Conservation (phyloP, 2,329 filamentous ascomycete species). For the Ophiostoma ulmi region DNA sequence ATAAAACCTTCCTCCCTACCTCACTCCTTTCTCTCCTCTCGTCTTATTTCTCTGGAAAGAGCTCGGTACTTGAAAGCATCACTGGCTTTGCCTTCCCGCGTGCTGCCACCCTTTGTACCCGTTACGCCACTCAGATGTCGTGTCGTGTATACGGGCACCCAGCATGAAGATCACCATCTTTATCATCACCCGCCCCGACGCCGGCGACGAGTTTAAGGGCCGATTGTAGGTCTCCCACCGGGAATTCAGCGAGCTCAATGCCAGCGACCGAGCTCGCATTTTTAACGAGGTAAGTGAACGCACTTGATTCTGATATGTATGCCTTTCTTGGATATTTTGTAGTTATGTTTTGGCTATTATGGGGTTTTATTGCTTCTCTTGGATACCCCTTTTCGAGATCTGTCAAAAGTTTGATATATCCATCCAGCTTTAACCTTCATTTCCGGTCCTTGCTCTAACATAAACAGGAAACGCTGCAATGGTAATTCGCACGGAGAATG, state of each 20-base stretch:
- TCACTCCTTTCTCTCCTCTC: background rate
- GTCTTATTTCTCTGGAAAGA: constrained; percentile 52
- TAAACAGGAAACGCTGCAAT: constrained; percentile 40
- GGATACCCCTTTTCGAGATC: background rate
- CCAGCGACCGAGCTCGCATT: constrained; percentile 36
- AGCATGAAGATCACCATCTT: constrained; percentile 30
- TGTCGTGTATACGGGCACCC: constrained; percentile 31
- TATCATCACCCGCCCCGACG: constrained; percentile 30
- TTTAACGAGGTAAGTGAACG: constrained; percentile 38
- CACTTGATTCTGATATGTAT: no score
- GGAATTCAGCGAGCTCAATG: constrained; percentile 29
- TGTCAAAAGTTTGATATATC: constrained; percentile 5
- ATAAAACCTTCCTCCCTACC: background rate
- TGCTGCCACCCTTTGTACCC: constrained; percentile 29
- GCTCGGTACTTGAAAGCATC: constrained; percentile 62
- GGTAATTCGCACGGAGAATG: constrained; percentile 37
- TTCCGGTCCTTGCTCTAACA: constrained; percentile 15
- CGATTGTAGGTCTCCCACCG: constrained; percentile 31
- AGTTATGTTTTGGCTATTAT: background rate
- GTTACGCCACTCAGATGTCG: constrained; percentile 31
- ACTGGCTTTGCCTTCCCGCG: constrained; percentile 32
- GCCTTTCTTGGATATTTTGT: constrained; percentile 1
- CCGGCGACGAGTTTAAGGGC: constrained; percentile 24
- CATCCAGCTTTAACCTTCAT: background rate
- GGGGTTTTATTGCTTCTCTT: background rate